Conservation (phyloP, 1,284 basidiomycete genomes). For the Filobasidium uniguttulatum region DNA sequence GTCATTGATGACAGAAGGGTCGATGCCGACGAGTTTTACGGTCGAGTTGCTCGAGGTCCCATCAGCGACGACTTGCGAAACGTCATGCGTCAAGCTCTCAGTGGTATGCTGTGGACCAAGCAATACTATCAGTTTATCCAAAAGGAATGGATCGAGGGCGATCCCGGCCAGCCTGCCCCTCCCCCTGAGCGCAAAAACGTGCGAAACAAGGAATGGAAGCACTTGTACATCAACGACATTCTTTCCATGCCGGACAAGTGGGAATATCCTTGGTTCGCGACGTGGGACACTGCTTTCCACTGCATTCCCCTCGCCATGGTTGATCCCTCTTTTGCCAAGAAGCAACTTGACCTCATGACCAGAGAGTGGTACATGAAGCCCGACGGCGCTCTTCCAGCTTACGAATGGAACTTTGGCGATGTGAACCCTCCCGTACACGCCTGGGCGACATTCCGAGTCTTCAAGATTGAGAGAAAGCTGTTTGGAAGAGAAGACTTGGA, state of each 20-base stretch:
- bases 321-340: conserved; percentile 90
- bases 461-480: conserved; percentile 95
- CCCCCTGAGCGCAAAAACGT: conserved; percentile 76
- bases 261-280: conserved; percentile 94
- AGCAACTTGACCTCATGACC: conserved; percentile 88
- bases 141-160: conserved; percentile 88
- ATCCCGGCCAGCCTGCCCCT: conserved; percentile 85
- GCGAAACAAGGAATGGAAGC: conserved; percentile 82
- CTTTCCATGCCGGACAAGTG: conserved; percentile 99
- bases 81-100: conserved; percentile 92
- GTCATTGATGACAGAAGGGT: conserved; percentile 72
- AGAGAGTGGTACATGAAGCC: conserved; percentile 98
- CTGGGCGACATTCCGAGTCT: conserved; percentile 92
- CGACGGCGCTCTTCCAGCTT: conserved; percentile 92
- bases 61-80: conserved; percentile 85
- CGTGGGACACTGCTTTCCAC: conserved; percentile 95
- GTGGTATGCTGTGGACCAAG: conserved; percentile 99
- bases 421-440: conserved; percentile 97
- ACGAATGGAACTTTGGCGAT: conserved; percentile 97
- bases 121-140: conserved; percentile 94
- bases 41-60: conserved; percentile 59
- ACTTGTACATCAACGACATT: conserved; percentile 88
- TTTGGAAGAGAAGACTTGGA: conserved; percentile 77
- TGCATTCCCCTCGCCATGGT: conserved; percentile 93
- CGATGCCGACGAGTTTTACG: conserved; percentile 94